A percentile compares a stretch with the other conserved stretches of the same genome.
Evolutionary conservation across 805 yeast species (phyloP).

Genomic region (Torulaspora quercuum): DNA sequence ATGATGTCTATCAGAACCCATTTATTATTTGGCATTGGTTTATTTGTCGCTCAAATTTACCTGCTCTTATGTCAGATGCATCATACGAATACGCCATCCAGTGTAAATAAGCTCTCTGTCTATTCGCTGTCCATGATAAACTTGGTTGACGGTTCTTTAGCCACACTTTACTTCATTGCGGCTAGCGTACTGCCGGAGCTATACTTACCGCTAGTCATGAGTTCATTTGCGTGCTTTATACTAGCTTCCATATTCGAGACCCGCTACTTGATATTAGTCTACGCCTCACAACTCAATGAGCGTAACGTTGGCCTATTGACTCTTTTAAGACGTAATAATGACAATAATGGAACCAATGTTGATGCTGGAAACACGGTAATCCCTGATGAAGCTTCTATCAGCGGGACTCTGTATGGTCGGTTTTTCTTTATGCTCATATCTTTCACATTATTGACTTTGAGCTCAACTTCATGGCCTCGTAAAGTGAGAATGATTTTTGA

Average conservation of each 20-base stretch:
- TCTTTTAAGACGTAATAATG: conserved; percentile 53
- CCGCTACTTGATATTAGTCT: conserved; percentile 65
- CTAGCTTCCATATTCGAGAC: conserved; percentile 72
- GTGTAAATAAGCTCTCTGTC: conserved; percentile 68
- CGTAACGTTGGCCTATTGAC: conserved; percentile 63
- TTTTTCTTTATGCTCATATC: conserved; percentile 53
- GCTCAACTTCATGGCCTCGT: conserved; percentile 61
- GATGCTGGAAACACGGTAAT: conserved; percentile 25
- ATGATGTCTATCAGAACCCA: conserved; percentile 40
- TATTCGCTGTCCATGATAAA: conserved; percentile 63
- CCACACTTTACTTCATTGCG: conserved; percentile 57
- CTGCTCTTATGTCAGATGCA: conserved; percentile 68
- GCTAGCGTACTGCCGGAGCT: conserved; percentile 54
- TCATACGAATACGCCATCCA: conserved; percentile 71
- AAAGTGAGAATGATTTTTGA: conserved; percentile 55
- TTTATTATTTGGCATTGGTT: conserved; percentile 43
- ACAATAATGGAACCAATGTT: conserved; percentile 24
- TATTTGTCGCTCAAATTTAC: conserved; percentile 52
- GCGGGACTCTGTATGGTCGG: conserved; percentile 56
- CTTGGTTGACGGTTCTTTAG: conserved; percentile 63
- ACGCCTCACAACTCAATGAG: conserved; percentile 69
- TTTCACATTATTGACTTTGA: conserved; percentile 54
- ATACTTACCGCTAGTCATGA: conserved; percentile 64
- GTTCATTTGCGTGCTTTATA: conserved; percentile 65
- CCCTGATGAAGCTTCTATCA: conserved; percentile 53